Base-by-base conservation (phyloP, 129 eudicot species). In the Silybum marianum region DNA sequence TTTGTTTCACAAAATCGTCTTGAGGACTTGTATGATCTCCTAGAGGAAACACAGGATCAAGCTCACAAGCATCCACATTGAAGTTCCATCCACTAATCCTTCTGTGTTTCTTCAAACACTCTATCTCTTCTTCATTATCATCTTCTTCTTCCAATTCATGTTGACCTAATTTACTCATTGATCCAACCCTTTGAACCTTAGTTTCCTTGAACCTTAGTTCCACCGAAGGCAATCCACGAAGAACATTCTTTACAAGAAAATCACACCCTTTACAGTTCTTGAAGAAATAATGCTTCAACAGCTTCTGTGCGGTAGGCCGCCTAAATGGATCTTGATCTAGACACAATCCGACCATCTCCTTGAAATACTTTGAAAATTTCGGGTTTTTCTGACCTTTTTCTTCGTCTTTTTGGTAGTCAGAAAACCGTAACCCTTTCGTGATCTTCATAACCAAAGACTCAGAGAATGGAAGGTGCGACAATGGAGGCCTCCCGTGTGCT, bases 51-150 rank as follows among this genome's bases (percentile, higher is more conserved):
- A 92, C 76, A 14, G 97, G 95, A 40, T 88, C 88, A 58, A 89
- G 42, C 69, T 83, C 80, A 79, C 86, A 89, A 16, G 83, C 93
- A 12, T 90, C 89, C 69, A 84, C 83, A 46, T 88, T 93, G 73
- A 93, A 93, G 62, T 93, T 93, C 98, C 96, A 93, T 12, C 98
- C 98, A 80, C 94, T 90, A 28, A 93, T 89, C 80, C 98, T 89
- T 79, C 93, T 89, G 5, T 88, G 82, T 69, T 82, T 82, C 70
- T 81, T 90, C 80, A 69, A 78, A 63, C 78, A 76, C 63, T 80
- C 90, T 3, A 23, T 25, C 71, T 73, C 88, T 26, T 82, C 86
- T 16, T 78, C 87, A 13, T 83, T 87, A 2, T 83, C 84, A 6
- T 86, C 89, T 0, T 28, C 30, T 2, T 81, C 84, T 24, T 73